phyloP scores from a whole-genome alignment of 2,329 filamentous ascomycete species.

The Microcyclosporella mali region DNA sequence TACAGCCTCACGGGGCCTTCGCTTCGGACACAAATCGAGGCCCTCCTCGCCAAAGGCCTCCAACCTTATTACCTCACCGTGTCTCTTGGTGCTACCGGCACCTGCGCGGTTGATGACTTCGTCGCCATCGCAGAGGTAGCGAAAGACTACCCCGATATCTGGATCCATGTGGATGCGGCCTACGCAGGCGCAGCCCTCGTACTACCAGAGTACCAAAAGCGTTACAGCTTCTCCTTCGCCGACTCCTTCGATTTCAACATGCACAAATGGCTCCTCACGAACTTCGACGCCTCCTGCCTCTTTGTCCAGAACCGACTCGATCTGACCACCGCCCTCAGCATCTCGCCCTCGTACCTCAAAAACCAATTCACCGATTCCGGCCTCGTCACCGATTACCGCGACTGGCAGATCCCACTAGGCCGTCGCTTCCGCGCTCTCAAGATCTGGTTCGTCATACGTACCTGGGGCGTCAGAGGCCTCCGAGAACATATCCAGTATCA shows the following conservation, averaged over 20 bases:
- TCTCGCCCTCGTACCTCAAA: conserved; percentile 73
- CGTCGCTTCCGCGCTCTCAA: conserved; percentile 83
- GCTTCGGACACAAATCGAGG: conserved; percentile 56
- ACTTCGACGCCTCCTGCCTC: conserved; percentile 79
- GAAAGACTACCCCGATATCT: conserved; percentile 56
- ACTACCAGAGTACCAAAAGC: conserved; percentile 66
- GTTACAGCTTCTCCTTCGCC: conserved; percentile 60
- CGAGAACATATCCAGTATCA: conserved; percentile 66
- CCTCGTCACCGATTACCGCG: conserved; percentile 86
- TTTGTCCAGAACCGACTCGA: conserved; percentile 70
- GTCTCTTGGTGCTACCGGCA: conserved; percentile 79
- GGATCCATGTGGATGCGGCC: conserved; percentile 91
- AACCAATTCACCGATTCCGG: conserved; percentile 76
- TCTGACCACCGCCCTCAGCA: conserved; percentile 72
- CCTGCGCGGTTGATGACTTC: conserved; percentile 82
- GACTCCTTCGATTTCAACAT: conserved; percentile 93
- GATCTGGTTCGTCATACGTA: conserved; percentile 88
- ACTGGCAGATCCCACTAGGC: conserved; percentile 95
- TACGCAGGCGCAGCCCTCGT: conserved; percentile 84
- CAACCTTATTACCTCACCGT: conserved; percentile 82
- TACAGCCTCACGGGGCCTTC: conserved; percentile 64
- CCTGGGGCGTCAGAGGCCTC: conserved; percentile 72
- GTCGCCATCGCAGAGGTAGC: conserved; percentile 57
- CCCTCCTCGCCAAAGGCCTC: conserved; percentile 62
- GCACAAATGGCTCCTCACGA: conserved; percentile 95